Base-by-base conservation (phyloP, 352 stramenopile genomes). In the Pythium grandisporangium region DNA sequence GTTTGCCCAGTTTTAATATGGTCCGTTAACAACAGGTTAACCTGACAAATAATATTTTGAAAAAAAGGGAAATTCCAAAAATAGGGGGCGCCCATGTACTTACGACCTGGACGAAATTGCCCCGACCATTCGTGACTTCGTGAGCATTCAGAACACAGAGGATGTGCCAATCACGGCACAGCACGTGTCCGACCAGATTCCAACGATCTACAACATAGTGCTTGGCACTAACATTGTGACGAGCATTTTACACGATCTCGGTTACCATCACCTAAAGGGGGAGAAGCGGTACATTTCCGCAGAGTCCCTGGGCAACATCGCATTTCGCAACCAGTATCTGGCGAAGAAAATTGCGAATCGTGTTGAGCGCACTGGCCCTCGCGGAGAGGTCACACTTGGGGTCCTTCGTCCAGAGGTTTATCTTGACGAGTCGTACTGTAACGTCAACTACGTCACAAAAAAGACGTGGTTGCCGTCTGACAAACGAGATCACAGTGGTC, bases 371-470 rank as follows among this genome's bases (percentile, higher is more conserved):
- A 6, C 23, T 2, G 44, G 27, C 5, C 30, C 20, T 24, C 12
- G 21, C 1, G 39, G n/a, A 10, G n/a, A 7, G 32, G 16, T 24
- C 19, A n/a, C 16, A 1, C 16, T 2, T 33, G 32, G 42, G 30
- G 45, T 54, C 2, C 10, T 10, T 0, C 30, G 42, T 0, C 37
- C 37, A 1, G 43, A 65, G 7, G 47, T 53, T 1, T 61, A 48
- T 22, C 35, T 58, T 3, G 47, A 65, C 30, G 51, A 65, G 16
- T 53, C 46, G 6, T 61, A 48, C 20, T 48, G 46, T 24, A 65
- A 65, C 25, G 38, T 53, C 24, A 54, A 58, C 37, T 43, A 57
- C 30, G 50, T 52, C 38, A 39, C 29, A 0, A 30, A 39, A 2
- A 55, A 53, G 32, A 58, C 42, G 17, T 61, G 46, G 43, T 17